Base-by-base conservation (phyloP, 108 stramenopile species). In the Epithemia pelagica region DNA sequence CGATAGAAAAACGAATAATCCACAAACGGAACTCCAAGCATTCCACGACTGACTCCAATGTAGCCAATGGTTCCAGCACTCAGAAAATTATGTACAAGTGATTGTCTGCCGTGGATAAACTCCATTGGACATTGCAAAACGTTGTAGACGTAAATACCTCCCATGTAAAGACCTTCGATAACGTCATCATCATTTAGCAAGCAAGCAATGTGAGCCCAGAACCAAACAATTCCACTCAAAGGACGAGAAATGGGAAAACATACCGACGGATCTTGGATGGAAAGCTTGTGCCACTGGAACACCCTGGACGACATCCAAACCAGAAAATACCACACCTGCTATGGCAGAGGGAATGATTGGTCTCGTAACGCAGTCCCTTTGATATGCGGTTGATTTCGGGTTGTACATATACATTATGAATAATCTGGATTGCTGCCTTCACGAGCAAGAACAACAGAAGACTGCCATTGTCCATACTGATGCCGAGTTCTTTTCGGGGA, bases 81-180 rank as follows among this genome's bases (percentile, higher is more conserved):
- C 15, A 76, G 30, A 52, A 77, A 68, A 60, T 86, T 83, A 55
- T 86, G 85, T 54, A 71, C 59, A 26, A 64, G 32, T n/a, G 75
- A 77, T 59, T 62, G 67, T 54, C 78, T 70, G 0, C 82, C 82
- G 51, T 81, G 79, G 1, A 86, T 81, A 18, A 74, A 78, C 54
- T 81, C 82, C 85, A 86, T 86, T 0, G 85, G 85, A 64, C 85
- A 86, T 62, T 81, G 74, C n/a, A 81, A 28, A 0, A 70, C 61
- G 61, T 83, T 71, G 69, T 83, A 86, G n/a, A 54, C 55, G 55
- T 72, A 83, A 0, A 86, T 30, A 0, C 60, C 71, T 22, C 62
- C 80, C 0, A 80, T 72, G 68, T 86, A 46, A 15, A 46, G 15
- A 46, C 37, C 37, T 46, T 10, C 5, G 37, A 46, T 15, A 15